A percentile compares a stretch with the other conserved stretches of the same genome.
Conservation (phyloP, 2,329 filamentous ascomycete species). For the Fusarium euwallaceae region DNA sequence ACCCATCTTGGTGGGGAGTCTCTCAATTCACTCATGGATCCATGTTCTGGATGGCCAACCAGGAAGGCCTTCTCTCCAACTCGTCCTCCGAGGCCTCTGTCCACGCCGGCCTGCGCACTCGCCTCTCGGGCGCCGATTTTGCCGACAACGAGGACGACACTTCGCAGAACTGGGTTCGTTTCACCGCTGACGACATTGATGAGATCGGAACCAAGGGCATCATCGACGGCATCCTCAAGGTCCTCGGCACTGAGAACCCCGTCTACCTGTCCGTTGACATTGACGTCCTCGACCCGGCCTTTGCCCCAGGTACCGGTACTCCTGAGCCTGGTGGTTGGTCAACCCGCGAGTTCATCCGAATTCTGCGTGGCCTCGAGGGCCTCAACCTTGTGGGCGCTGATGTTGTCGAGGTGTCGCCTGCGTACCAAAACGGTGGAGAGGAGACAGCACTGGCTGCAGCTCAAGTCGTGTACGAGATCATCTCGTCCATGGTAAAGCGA, state of each 20-base stretch:
- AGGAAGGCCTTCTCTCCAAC: conserved; percentile 84
- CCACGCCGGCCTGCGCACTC: conserved; percentile 85
- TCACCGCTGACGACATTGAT: conserved; percentile 87
- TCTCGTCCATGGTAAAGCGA: conserved; percentile 79
- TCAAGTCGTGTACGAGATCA: conserved; percentile 87
- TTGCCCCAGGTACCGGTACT: conserved; percentile 82
- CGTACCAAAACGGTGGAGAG: conserved; percentile 85
- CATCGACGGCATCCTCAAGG: conserved; percentile 76
- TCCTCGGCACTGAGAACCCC: conserved; percentile 80
- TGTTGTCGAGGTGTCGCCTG: conserved; percentile 86
- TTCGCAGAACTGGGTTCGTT: conserved; percentile 82
- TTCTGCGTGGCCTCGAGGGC: conserved; percentile 83
- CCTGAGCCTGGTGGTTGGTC: conserved; percentile 94
- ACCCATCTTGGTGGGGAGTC: conserved; percentile 79
- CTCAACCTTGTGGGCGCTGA: conserved; percentile 91
- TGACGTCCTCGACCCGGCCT: conserved; percentile 82
- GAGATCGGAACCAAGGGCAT: conserved; percentile 81
- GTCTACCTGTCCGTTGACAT: conserved; percentile 88
- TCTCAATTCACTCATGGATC: conserved; percentile 85
- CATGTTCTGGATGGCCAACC: conserved; percentile 91
- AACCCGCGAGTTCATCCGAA: conserved; percentile 86
- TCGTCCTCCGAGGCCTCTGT: conserved; percentile 76
- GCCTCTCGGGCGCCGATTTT: conserved; percentile 75
- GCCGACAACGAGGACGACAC: conserved; percentile 79
- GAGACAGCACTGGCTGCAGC: conserved; percentile 86